Evolutionary conservation across 257 asterid species (phyloP), one percentile per base, ranked within the genome.

Genomic region (Lavandula angustifolia): DNA sequence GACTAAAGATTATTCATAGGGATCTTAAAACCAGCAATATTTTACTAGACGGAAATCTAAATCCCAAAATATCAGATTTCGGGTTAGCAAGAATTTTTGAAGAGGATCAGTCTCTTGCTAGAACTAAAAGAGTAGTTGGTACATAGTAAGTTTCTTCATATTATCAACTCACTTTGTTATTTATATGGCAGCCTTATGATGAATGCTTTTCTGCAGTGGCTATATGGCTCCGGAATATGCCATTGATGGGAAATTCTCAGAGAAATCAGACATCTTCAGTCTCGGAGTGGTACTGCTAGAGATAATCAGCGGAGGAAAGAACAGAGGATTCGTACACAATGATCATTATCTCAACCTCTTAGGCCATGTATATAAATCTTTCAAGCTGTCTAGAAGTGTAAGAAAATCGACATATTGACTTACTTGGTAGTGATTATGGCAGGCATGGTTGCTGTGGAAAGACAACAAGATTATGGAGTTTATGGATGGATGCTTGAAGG

Each of bases 211-310:
- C 22, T 75, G 63, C 77, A 82, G 88, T 58, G 88, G 85, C 3
- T 82, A 82, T 48, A 82, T 82, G 82, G 69, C 87, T 51, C 87
- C 82, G 1, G 82, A 79, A 64, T 82, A 82, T 9, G 81, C 87
- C 0, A 42, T 81, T 50, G 78, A 75, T 13, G 87, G 87, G 3
- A 73, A 73, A 18, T 79, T 49, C 41, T 82, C 80, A 5, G 71
- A 46, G 10, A 82, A 79, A 47, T 82, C 84, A 0, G 82, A 82
- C 57, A 37, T 82, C 41, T 82, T 79, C 47, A 76, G 82, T 47
- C 9, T 82, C 35, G 87, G 85, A 51, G 85, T 82, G 43, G 47
- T 82, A 9, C 10, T 82, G 57, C 42, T 82, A 64, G 85, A 81
- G 78, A 74, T 79, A 10, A 60, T 76, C 34, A 81, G 82, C 8